A percentile compares a stretch with the other conserved stretches of the same genome.
phyloP scores from a whole-genome alignment of 1,139 yeast genomes.

The Yamadazyma oceani region DNA sequence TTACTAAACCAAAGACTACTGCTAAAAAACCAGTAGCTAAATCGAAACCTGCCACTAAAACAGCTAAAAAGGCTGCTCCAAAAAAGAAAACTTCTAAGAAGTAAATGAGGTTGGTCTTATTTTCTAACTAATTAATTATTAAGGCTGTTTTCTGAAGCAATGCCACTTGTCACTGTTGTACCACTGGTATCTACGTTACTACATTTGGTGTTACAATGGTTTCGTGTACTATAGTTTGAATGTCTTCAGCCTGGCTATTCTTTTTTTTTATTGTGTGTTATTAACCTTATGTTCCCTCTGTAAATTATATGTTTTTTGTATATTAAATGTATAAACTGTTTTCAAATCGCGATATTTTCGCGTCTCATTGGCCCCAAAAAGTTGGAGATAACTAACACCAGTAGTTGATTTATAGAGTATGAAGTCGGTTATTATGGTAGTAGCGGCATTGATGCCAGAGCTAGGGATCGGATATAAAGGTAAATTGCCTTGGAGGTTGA shows the following conservation, averaged over 20 bases:
- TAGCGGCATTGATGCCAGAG: conserved; percentile 80
- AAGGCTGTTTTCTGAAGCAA: no score
- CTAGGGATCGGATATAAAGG: conserved; percentile 87
- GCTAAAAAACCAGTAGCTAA: conserved; percentile 20
- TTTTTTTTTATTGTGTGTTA: conserved; percentile 1
- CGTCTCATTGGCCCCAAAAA: no score
- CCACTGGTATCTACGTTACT: no score
- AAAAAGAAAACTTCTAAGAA: conserved; percentile 14
- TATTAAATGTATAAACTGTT: conserved; percentile 3
- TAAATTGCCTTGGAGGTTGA: conserved; percentile 82
- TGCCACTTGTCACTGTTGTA: no score
- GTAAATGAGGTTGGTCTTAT: no score
- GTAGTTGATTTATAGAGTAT: no score
- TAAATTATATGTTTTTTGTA: conserved; percentile 3
- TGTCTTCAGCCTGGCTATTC: no score
- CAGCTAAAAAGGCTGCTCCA: conserved; percentile 9
- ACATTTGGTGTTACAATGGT: no score
- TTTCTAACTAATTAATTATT: no score
- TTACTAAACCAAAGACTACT: conserved; percentile 17
- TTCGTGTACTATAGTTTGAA: no score
- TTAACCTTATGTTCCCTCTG: conserved; percentile 1
- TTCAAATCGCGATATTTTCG: conserved; percentile 15
- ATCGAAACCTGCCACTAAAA: conserved; percentile 9
- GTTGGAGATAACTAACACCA: no score
- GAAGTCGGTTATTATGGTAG: conserved; percentile 56